Evolutionary conservation across 345 rosid species (phyloP).

Genomic region (Moringa oleifera): DNA sequence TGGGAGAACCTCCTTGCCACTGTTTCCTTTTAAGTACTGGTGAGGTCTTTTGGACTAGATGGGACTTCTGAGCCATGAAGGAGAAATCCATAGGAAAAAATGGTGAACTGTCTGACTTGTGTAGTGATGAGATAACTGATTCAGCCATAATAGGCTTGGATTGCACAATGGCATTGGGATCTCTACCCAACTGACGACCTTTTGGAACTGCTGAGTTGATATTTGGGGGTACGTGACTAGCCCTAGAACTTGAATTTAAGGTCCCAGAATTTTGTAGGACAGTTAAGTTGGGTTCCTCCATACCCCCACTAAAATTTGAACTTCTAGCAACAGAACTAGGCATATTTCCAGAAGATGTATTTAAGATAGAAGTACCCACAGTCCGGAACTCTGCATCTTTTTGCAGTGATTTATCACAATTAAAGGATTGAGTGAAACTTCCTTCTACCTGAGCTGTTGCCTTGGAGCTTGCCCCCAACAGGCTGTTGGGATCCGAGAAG

Average conservation of each 20-base stretch:
- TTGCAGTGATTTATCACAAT: slow-evolving; percentile 69
- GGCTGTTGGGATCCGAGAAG: slow-evolving; percentile 52
- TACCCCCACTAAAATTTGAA: slow-evolving; percentile 51
- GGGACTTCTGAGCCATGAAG: slow-evolving; percentile 55
- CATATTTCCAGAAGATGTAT: slow-evolving; percentile 61
- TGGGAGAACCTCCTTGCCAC: slow-evolving; percentile 53
- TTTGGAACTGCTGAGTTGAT: slow-evolving; percentile 69
- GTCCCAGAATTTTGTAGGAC: slow-evolving; percentile 60
- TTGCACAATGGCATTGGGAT: slow-evolving; percentile 65
- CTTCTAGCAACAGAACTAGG: slow-evolving; percentile 58
- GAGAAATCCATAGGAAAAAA: slow-evolving; percentile 65
- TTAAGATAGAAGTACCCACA: slow-evolving; percentile 59
- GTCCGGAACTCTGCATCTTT: slow-evolving; percentile 73
- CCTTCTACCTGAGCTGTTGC: slow-evolving; percentile 67
- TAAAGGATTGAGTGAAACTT: slow-evolving; percentile 65
- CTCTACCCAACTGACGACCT: slow-evolving; percentile 66
- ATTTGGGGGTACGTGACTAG: slow-evolving; percentile 73
- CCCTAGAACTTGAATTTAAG: slow-evolving; percentile 69
- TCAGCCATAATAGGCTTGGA: slow-evolving; percentile 71
- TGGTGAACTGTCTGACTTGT: slow-evolving; percentile 62
- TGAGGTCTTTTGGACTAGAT: slow-evolving; percentile 41
- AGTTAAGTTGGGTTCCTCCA: slow-evolving; percentile 59
- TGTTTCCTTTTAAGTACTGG: slow-evolving; percentile 48
- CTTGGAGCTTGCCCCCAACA: slow-evolving; percentile 22
- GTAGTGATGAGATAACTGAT: slow-evolving; percentile 60